Evolutionary conservation across 2,329 filamentous ascomycete genomes (phyloP), one percentile per base, ranked within the genome.

Genomic region (Ambrosiella cleistominuta): DNA sequence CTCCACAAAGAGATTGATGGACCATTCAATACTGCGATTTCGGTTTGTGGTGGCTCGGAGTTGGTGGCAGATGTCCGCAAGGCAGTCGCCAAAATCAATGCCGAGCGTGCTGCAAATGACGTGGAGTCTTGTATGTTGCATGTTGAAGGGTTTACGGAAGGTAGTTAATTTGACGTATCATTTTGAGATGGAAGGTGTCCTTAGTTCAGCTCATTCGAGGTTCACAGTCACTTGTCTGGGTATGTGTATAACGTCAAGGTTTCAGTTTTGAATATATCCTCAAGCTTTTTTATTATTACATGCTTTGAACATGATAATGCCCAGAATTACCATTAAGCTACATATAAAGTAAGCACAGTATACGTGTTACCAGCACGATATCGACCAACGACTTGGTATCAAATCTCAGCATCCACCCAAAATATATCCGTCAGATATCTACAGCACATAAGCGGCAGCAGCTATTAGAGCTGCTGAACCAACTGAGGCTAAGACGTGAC

Each of bases 41-140:
- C 11, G 65, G 79, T 81, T 0, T 82, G 79, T 62, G 79, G 78
- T 15, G 80, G 79, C 1, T 72, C 72, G 52, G 75, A 75, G 54
- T 68, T 82, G 17, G 77, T 79, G 1, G 70, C 77, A 1, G 69
- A 69, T 56, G 74, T 77, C 11, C 70, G 80, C 57, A 82, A 78
- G 62, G 75, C 71, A 60, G 78, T 82, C 2, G 75, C 75, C 1
- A 69, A 67, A 12, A 58, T 61, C 15, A 56, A 61, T 56, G 40
- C 27, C 17, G 42, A 47, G 13, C 51, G 59, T 9, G 56, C 52
- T 7, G 42, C 2, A 6, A 38, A 56, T 11, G 56, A 51, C 17
- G 42, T 56, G 12, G 59, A 61, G n/a, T 35, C 52, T 17, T 61
- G 59, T 49, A 56, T 56, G 15, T 42, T 61, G 7, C 53, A 61